Evolutionary conservation across 495 filamentous ascomycete species (phyloP).

Genomic region (Penicillium nucicola): DNA sequence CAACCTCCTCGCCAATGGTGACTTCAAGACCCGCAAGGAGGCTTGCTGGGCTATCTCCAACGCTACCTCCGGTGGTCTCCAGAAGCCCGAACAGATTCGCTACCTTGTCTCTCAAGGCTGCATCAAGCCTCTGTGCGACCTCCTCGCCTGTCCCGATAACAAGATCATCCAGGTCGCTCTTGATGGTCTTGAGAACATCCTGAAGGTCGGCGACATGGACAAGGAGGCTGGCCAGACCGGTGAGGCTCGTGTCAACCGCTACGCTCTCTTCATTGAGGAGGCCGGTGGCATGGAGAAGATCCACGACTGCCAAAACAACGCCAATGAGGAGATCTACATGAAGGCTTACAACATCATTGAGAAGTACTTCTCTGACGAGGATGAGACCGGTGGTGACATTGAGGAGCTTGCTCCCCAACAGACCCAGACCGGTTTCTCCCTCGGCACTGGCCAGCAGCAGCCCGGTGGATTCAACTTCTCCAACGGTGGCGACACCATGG

Average conservation of each 20-base stretch:
- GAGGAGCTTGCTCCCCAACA: conserved; percentile 66
- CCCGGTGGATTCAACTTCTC: conserved; percentile 88
- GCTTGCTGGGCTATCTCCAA: conserved; percentile 99
- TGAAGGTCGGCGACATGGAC: conserved; percentile 99
- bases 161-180: conserved; percentile 99
- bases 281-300: conserved; percentile 99
- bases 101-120: conserved; percentile 90
- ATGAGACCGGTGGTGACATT: conserved; percentile 76
- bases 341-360: conserved; percentile 99
- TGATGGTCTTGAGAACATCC: conserved; percentile 97
- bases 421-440: conserved; percentile 75
- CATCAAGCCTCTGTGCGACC: conserved; percentile 96
- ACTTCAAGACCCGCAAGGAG: conserved; percentile 99
- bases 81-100: conserved; percentile 98
- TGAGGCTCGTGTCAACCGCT: conserved; percentile 85
- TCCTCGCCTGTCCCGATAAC: conserved; percentile 96
- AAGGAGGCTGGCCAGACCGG: conserved; percentile 73
- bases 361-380: conserved; percentile 99
- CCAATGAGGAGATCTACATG: conserved; percentile 99
- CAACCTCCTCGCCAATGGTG: conserved; percentile 90
- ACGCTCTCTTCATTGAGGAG: conserved; percentile 97
- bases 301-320: conserved; percentile 99
- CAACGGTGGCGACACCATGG: conserved; percentile 91
- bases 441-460: conserved; percentile 72
- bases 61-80: conserved; percentile 93